Conservation (phyloP, 2,329 filamentous ascomycete species). For the Fusarium fujikuroi region DNA sequence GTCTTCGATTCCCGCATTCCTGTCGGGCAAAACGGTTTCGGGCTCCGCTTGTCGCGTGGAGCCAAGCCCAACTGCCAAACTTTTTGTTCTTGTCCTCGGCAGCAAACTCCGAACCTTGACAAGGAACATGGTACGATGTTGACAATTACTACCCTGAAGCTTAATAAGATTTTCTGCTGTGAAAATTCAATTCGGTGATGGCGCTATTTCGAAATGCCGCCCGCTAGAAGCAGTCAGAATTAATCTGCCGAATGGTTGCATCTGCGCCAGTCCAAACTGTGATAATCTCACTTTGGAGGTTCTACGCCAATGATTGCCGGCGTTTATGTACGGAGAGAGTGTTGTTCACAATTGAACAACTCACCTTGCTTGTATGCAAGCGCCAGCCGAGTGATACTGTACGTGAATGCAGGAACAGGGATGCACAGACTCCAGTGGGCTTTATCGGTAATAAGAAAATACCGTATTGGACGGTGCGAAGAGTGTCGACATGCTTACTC, state of each 20-base stretch:
- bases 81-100: not conserved
- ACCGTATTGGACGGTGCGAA: not conserved
- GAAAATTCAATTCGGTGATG: not conserved
- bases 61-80: not conserved
- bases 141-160: constrained; percentile 15
- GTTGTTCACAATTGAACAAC: not conserved
- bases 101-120: constrained; percentile 1
- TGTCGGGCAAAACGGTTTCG: not conserved
- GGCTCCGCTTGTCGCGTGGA: constrained; percentile 11
- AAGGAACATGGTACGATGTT: constrained; percentile 9
- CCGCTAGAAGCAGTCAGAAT: not conserved
- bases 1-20: constrained; percentile 9
- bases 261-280: not conserved
- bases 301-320: not conserved
- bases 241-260: not conserved
- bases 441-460: not conserved
- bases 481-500: not conserved
- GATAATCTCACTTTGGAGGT: too few relatives aligned
- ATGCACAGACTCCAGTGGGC: constrained; percentile 3
- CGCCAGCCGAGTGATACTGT: not conserved
- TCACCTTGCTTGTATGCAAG: not conserved
- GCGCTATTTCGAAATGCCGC: not conserved
- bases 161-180: not conserved
- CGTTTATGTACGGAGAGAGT: not conserved
- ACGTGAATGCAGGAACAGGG: constrained; percentile 21